A percentile compares a stretch with the other conserved stretches of the same genome.
These are phyloP conservation scores for Cornus florida DNA, from an alignment of 148 eudicot species.

Conservation along the genomic window DNA sequence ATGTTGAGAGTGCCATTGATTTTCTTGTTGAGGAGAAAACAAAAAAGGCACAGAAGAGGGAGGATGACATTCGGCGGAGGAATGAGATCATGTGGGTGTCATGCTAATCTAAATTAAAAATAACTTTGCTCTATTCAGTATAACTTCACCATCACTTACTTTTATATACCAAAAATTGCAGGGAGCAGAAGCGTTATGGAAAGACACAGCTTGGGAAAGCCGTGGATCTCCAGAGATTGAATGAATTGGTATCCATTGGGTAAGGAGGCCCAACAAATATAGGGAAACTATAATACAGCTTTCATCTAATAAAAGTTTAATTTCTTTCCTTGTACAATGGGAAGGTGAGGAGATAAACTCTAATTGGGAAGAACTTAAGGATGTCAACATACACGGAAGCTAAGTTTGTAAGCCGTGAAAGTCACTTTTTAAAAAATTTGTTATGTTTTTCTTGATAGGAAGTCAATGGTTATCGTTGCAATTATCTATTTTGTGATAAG, in stretches of 20 bases:
- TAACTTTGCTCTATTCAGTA: slow-evolving; percentile 1
- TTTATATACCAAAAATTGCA: slow-evolving; percentile 28
- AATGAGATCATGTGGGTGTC: slow-evolving; percentile 60
- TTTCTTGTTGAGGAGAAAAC: slow-evolving; percentile 77
- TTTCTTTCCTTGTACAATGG: neutral
- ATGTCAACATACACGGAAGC: neutral
- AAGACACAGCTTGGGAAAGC: slow-evolving; percentile 73
- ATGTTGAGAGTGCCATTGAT: slow-evolving; percentile 66
- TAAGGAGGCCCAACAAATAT: slow-evolving; percentile 24
- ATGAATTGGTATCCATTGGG: slow-evolving; percentile 64
- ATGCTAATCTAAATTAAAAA: neutral
- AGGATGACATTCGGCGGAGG: slow-evolving; percentile 60
- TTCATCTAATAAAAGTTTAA: neutral
- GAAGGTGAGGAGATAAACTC: neutral
- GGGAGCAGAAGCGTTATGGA: slow-evolving; percentile 87
- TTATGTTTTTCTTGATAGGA: neutral
- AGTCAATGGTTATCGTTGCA: neutral
- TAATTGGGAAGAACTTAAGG: neutral
- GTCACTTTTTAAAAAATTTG: neutral
- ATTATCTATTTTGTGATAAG: neutral
- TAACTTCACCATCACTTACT: neutral
- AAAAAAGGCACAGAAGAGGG: slow-evolving; percentile 47
- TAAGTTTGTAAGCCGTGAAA: neutral
- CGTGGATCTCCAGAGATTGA: slow-evolving; percentile 67
- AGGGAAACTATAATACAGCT: neutral